Percentiles rank a stretch among this genome's conserved stretches.
phyloP scores from a whole-genome alignment of 108 stramenopile species.

The Cylindrotheca fusiformis region DNA sequence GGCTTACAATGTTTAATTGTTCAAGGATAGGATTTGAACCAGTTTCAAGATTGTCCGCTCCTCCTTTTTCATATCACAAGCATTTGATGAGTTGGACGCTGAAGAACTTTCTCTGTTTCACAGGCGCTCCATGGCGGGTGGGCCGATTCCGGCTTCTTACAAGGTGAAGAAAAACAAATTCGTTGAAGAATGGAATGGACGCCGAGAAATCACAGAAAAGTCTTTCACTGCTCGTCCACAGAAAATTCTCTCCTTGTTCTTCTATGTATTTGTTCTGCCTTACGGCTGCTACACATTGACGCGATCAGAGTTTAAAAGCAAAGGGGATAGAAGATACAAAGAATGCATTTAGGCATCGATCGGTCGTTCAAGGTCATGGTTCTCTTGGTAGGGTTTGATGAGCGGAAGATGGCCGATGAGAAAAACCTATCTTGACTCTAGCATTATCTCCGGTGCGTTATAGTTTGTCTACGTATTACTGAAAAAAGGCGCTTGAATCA shows the following conservation, averaged over 20 bases:
- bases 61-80: too few species aligned
- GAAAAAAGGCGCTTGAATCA: too few species aligned
- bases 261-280: slow-evolving; percentile 50
- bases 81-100: too few species aligned
- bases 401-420: too few species aligned
- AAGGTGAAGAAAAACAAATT: slow-evolving; percentile 84
- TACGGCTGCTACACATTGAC: slow-evolving; percentile 55
- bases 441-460: too few species aligned
- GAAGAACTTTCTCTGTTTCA: not conserved
- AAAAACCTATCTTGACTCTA: too few species aligned
- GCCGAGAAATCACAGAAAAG: slow-evolving; percentile 80
- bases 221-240: slow-evolving; percentile 41
- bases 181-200: slow-evolving; percentile 87
- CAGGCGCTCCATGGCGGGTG: slow-evolving; percentile 73
- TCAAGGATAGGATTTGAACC: too few species aligned
- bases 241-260: slow-evolving; percentile 33
- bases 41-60: too few species aligned
- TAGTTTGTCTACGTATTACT: too few species aligned
- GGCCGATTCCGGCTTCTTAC: slow-evolving; percentile 63
- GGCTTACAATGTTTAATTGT: too few species aligned
- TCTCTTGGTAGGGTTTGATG: too few species aligned
- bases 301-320: slow-evolving; percentile 58
- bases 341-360: slow-evolving; percentile 42
- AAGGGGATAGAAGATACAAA: slow-evolving; percentile 74
- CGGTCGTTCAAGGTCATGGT: too few species aligned